These are phyloP conservation scores for Metschnikowia noctiluminum DNA, from an alignment of 805 yeast genomes.

Conservation along the genomic window DNA sequence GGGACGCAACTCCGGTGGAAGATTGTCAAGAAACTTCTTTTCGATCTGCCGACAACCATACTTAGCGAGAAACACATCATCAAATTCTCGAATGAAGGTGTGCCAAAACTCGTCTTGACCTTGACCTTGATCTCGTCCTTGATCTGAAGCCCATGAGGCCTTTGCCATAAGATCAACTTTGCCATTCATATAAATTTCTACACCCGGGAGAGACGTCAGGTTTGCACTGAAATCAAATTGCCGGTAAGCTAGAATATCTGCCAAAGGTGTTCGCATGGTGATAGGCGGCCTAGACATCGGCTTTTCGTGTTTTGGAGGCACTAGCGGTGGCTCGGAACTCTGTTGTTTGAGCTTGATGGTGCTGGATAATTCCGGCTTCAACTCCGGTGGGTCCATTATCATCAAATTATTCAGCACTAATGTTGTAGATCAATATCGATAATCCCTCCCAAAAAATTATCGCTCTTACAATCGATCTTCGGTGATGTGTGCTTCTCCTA, in stretches of 20 bases:
- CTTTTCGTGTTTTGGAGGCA: too few relatives aligned
- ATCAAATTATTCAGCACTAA: too few relatives aligned
- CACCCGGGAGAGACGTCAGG: constrained; percentile 12
- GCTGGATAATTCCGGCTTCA: too few relatives aligned
- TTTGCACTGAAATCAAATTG: constrained; percentile 11
- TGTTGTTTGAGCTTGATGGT: too few relatives aligned
- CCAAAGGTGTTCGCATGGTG: constrained; percentile 7
- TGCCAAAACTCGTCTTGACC: constrained; percentile 20
- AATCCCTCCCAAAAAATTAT: too few relatives aligned
- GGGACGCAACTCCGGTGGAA: constrained; percentile 30
- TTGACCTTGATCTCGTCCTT: neutral
- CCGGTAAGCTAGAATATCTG: constrained; percentile 11
- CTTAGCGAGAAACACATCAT: constrained; percentile 12
- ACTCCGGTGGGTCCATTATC: too few relatives aligned
- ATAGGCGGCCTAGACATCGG: too few relatives aligned
- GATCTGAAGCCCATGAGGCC: too few relatives aligned
- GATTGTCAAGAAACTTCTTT: constrained; percentile 24
- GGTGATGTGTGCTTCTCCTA: too few relatives aligned
- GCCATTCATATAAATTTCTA: constrained; percentile 11
- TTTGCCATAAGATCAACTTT: constrained; percentile 6
- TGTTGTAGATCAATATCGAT: too few relatives aligned
- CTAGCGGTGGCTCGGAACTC: too few relatives aligned
- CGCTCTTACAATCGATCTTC: too few relatives aligned
- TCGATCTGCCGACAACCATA: constrained; percentile 11
- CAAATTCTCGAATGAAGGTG: constrained; percentile 16